phyloP scores from a whole-genome alignment of 805 yeast species.

The Candida nonsorbophila region DNA sequence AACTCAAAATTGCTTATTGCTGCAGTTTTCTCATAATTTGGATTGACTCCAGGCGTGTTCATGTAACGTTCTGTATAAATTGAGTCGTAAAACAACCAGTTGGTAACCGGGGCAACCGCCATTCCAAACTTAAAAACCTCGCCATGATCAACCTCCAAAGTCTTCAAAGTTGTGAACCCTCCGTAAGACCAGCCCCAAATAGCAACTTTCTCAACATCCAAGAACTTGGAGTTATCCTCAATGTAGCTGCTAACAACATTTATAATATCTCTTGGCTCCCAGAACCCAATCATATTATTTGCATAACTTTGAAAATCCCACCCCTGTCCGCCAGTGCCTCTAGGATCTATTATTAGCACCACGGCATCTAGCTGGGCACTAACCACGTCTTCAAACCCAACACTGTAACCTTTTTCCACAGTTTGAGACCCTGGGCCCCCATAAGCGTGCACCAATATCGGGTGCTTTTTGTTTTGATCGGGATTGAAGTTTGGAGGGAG shows the following conservation, averaged over 20 bases:
- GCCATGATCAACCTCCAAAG: conserved; percentile 64
- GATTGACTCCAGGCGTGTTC: conserved; percentile 49
- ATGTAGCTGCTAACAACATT: conserved; percentile 49
- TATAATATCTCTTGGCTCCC: conserved; percentile 71
- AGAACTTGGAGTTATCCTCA: conserved; percentile 30
- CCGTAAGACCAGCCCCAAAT: conserved; percentile 92
- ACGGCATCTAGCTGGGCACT: conserved; percentile 55
- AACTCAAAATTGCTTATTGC: conserved; percentile 38
- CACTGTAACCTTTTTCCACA: conserved; percentile 39
- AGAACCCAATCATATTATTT: conserved; percentile 53
- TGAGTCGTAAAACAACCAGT: conserved; percentile 72
- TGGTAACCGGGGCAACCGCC: conserved; percentile 83
- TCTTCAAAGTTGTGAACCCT: conserved; percentile 70
- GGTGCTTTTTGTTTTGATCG: conserved; percentile 38
- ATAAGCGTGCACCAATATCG: conserved; percentile 62
- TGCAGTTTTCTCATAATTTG: conserved; percentile 41
- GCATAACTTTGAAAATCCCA: conserved; percentile 63
- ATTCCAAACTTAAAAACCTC: conserved; percentile 64
- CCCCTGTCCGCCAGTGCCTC: conserved; percentile 79
- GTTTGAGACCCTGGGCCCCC: conserved; percentile 82
- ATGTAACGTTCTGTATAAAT: conserved; percentile 77
- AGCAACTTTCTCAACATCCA: conserved; percentile 56
- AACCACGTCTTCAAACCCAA: conserved; percentile 56
- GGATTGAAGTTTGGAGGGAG: conserved; percentile 54
- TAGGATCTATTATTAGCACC: conserved; percentile 66